These are phyloP conservation scores for Aspergillus coremiiformis DNA, from an alignment of 495 filamentous ascomycete species.

Conservation along the genomic window DNA sequence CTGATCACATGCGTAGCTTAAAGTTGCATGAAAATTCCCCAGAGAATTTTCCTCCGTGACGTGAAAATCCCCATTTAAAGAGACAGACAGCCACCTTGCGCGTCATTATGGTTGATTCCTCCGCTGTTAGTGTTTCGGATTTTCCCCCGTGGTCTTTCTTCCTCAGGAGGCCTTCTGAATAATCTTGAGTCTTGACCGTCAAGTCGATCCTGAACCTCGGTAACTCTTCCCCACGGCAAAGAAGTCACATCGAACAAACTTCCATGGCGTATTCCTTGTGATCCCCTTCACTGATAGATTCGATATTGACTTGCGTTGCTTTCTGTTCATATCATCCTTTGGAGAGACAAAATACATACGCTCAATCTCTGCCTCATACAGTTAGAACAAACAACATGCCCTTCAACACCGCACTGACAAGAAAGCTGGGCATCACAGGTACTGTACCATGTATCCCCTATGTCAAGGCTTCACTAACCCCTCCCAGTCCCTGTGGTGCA, in stretches of 20 bases:
- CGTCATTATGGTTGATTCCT: background rate
- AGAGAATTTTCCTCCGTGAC: background rate
- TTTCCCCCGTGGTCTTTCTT: background rate
- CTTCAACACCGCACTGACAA: constrained; percentile 85
- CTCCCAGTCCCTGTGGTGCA: constrained; percentile 84
- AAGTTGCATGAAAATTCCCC: background rate
- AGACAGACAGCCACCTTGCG: background rate
- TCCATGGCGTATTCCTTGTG: background rate
- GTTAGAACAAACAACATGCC: constrained; percentile 54
- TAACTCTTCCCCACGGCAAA: constrained; percentile 2
- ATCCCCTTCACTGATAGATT: background rate
- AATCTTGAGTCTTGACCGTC: background rate
- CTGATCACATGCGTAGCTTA: background rate
- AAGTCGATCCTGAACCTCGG: constrained; percentile 1
- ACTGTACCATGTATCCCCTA: constrained; percentile 8
- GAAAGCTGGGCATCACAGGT: constrained; percentile 81
- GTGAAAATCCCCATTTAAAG: background rate
- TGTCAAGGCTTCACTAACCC: background rate
- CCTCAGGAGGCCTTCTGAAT: background rate
- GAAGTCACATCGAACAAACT: background rate
- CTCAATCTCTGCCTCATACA: background rate
- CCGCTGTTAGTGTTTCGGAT: too few relatives aligned
- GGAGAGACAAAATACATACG: background rate
- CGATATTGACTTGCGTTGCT: background rate
- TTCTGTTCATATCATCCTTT: background rate